Evolutionary conservation across 345 rosid genomes (phyloP), one percentile per base, ranked within the genome.

Genomic region (Eucalyptus coolabah): DNA sequence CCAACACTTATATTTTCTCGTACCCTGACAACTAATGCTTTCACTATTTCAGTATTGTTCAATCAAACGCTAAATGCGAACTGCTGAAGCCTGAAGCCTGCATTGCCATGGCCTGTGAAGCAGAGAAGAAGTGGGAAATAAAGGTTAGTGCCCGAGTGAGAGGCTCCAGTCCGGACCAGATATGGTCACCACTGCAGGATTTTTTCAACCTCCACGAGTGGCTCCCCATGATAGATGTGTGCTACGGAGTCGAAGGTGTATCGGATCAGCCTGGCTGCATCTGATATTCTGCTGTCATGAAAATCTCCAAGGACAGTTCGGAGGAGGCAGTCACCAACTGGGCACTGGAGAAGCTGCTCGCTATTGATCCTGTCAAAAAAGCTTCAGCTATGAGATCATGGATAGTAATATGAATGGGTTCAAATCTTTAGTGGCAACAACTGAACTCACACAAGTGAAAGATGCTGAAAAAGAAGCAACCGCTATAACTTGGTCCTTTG

Each of bases 281-380:
- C 86, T 95, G 96, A 14, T 92, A 93, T 94, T 93, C 94, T 63
- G 91, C 92, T 34, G 28, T 92, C 88, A 60, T 89, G 28, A 86
- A 49, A 50, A 26, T 86, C n/a, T 42, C 18, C 13, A 21, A 81
- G 12, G 90, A 54, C 2, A 83, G 13, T 26, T 26, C n/a, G n/a
- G n/a, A 82, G 86, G 54, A 56, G 44, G 87, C 28, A 18, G 53
- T 59, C 65, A 59, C 30, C 90, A 87, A 1, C 11, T 96, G 97
- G 98, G 94, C 88, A 12, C 93, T 92, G 60, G 96, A 95, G 93
- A 91, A 90, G 91, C 87, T 94, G 56, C 54, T 93, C 42, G 85
- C 56, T 88, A 92, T 95, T 34, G 86, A 93, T 87, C 95, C 93
- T 3, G 34, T 42, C 10, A 87, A 86, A 6, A 42, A 42, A 42